A percentile compares a stretch with the other conserved stretches of the same genome.
phyloP scores from a whole-genome alignment of 352 stramenopile species.

The Phytopythium litorale region DNA sequence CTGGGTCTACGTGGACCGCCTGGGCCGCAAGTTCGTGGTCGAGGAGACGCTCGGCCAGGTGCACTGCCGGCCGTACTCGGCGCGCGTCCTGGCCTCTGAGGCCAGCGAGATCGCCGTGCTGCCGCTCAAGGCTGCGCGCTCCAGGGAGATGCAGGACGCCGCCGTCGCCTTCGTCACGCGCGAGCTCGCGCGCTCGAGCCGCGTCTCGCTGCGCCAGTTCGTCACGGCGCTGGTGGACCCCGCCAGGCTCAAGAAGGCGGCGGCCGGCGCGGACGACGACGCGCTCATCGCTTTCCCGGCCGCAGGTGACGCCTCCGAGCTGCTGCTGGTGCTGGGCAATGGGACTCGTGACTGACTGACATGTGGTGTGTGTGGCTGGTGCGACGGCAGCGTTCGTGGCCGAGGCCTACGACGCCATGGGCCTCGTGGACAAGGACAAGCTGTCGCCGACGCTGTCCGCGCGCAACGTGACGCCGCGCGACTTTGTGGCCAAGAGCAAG shows the following conservation, averaged over 20 bases:
- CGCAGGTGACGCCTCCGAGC: conserved; percentile 24
- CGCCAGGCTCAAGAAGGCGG: conserved; percentile 15
- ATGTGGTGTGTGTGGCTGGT: neutral
- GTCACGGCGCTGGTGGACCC: conserved; percentile 43
- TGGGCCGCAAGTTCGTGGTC: conserved; percentile 81
- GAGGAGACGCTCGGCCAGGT: conserved; percentile 80
- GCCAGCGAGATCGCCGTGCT: conserved; percentile 76
- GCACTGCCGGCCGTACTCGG: conserved; percentile 74
- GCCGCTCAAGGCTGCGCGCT: conserved; percentile 55
- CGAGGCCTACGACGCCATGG: conserved; percentile 67
- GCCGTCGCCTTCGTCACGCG: conserved; percentile 54
- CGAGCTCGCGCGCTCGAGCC: conserved; percentile 48
- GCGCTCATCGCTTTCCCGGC: conserved; percentile 33
- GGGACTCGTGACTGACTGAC: neutral
- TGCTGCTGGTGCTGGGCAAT: neutral
- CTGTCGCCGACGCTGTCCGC: conserved; percentile 29
- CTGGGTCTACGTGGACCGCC: conserved; percentile 74
- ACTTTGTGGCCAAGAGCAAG: conserved; percentile 40
- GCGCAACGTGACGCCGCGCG: conserved; percentile 39
- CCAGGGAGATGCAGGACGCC: conserved; percentile 59
- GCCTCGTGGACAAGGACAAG: conserved; percentile 38
- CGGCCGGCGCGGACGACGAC: neutral
- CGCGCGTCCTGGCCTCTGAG: conserved; percentile 68
- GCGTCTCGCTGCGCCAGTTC: conserved; percentile 60
- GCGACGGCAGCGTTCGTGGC: conserved; percentile 45